Conservation (phyloP, 148 eudicot species). For the Rhododendron vialii region DNA sequence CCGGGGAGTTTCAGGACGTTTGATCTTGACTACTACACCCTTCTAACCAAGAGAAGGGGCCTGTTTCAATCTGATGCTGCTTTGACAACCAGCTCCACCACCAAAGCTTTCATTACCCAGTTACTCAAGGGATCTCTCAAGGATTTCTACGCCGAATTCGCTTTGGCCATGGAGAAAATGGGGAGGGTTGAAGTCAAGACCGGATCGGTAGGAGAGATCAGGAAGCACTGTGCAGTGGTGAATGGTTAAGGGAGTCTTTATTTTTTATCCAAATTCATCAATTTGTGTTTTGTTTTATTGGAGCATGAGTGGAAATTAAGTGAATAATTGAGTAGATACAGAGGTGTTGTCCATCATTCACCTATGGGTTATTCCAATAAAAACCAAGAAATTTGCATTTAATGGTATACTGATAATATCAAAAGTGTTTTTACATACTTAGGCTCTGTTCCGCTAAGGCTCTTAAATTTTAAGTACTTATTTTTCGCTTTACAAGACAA, state of each 20-base stretch:
- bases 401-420: too few relatives aligned
- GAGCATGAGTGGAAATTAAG: neutral
- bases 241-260: constrained; percentile 24
- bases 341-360: too few relatives aligned
- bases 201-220: constrained; percentile 59
- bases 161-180: constrained; percentile 68
- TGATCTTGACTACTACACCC: constrained; percentile 62
- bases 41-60: constrained; percentile 63
- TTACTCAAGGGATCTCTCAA: constrained; percentile 44
- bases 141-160: constrained; percentile 52
- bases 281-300: neutral
- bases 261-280: neutral
- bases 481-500: too few relatives aligned
- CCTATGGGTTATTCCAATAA: neutral
- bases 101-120: constrained; percentile 28
- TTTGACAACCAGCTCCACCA: constrained; percentile 37
- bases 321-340: too few relatives aligned
- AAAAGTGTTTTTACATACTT: too few relatives aligned
- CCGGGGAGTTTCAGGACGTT: constrained; percentile 79
- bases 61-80: constrained; percentile 74
- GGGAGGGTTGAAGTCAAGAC: constrained; percentile 50
- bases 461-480: too few relatives aligned
- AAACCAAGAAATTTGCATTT: too few relatives aligned
- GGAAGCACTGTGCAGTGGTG: constrained; percentile 64
- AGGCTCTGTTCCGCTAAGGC: too few relatives aligned